Base-by-base conservation (phyloP, 305 asterid genomes). In the Monarda citriodora region DNA sequence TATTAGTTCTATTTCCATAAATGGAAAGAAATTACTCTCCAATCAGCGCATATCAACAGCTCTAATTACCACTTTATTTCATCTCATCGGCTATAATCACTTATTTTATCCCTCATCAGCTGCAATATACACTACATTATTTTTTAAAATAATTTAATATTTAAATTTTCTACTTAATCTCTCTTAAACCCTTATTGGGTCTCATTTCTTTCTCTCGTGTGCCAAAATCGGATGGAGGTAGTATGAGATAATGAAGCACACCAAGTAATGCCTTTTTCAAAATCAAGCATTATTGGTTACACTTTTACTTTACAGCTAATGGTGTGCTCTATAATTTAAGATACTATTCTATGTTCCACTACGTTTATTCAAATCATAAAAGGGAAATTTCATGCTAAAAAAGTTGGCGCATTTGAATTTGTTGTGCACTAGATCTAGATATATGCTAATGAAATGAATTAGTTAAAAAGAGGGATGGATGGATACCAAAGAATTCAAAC, bases 231-330 rank as follows among this genome's bases (percentile, higher is more conserved):
- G n/a, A n/a, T n/a, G n/a, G n/a, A n/a, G n/a, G n/a, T n/a, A n/a
- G n/a, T n/a, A n/a, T 32, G 17, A 56, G 53, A 60, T 59, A 49
- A 37, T 20, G 55, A 45, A 36, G n/a, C n/a, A 20, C 63, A 63
- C 52, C 61, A 62, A 38, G 12, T 34, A 56, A 41, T 10, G 40
- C 54, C 60, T 9, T 41, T 61, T 50, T 67, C 55, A 57, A 72
- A 15, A 34, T 51, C 57, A 20, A 37, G 50, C 32, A 18, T 23
- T 37, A 46, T 46, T 5, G 22, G 31, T 18, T 45, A 36, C 9
- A 15, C 16, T 47, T 41, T 58, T 64, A 17, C 64, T 64, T 63
- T 64, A 60, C 78, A 73, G 74, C 74, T 59, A 71, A 64, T 23
- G 36, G 1, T 53, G 32, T 54, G 60, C 60, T 59, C 25, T 47